phyloP scores from a whole-genome alignment of 2,329 filamentous ascomycete species.

The Xylaria digitata region DNA sequence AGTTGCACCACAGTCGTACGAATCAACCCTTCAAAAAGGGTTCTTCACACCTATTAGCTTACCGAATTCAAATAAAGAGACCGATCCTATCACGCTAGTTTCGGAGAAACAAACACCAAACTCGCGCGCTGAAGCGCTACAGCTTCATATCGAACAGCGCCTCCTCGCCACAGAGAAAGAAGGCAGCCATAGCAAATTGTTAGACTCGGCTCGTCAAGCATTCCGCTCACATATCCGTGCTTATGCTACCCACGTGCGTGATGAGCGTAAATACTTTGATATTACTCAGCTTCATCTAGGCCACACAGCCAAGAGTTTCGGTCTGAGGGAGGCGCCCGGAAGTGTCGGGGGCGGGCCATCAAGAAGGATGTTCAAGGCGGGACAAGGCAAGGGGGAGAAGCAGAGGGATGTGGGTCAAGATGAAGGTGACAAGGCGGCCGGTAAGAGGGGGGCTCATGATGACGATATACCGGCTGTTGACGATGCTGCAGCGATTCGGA shows the following conservation, averaged over 20 bases:
- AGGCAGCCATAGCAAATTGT: slow-evolving; percentile 60
- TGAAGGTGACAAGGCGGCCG: slow-evolving; percentile 41
- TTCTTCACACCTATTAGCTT: slow-evolving; percentile 70
- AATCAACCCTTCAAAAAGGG: slow-evolving; percentile 71
- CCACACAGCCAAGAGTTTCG: slow-evolving; percentile 94
- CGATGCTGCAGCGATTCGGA: slow-evolving; percentile 71
- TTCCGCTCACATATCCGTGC: slow-evolving; percentile 94
- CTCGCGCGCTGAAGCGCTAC: slow-evolving; percentile 64
- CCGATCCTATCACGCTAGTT: slow-evolving; percentile 65
- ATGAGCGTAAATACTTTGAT: slow-evolving; percentile 88
- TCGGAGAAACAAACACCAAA: slow-evolving; percentile 59
- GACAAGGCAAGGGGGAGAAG: slow-evolving; percentile 49
- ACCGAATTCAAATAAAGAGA: slow-evolving; percentile 66
- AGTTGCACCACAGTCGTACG: slow-evolving; percentile 63
- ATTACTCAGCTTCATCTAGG: slow-evolving; percentile 91
- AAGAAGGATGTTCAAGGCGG: slow-evolving; percentile 55
- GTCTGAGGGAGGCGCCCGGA: slow-evolving; percentile 85
- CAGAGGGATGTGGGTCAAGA: slow-evolving; percentile 46
- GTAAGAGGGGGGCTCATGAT: slow-evolving; percentile 42
- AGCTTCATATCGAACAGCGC: slow-evolving; percentile 70
- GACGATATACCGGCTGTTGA: slow-evolving; percentile 59
- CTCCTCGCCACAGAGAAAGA: slow-evolving; percentile 57
- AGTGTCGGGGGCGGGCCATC: slow-evolving; percentile 75
- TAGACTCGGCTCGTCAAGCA: slow-evolving; percentile 84
- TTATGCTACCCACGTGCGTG: slow-evolving; percentile 91